A percentile compares a stretch with the other conserved stretches of the same genome.
phyloP scores from a whole-genome alignment of 2,329 filamentous ascomycete genomes.

The Aspergillus texensis region DNA sequence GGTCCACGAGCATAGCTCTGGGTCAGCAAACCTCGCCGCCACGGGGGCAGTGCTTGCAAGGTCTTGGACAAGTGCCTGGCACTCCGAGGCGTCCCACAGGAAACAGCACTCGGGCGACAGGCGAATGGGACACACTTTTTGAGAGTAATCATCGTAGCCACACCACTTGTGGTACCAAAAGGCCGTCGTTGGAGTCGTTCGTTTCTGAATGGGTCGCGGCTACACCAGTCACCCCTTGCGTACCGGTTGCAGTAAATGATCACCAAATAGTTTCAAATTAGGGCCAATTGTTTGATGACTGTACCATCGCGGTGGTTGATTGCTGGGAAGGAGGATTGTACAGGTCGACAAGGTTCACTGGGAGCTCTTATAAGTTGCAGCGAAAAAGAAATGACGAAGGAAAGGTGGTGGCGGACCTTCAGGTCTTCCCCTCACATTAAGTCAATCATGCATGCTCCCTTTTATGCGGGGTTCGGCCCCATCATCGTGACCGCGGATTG shows the following conservation, averaged over 20 bases:
- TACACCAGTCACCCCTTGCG: neutral
- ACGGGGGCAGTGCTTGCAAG: neutral
- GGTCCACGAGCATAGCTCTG: constrained; percentile 30
- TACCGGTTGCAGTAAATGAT: neutral
- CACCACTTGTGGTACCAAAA: neutral
- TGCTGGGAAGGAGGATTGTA: neutral
- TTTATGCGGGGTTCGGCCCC: neutral
- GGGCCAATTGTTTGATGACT: neutral
- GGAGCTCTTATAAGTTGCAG: neutral
- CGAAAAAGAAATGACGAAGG: neutral
- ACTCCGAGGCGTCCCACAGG: neutral
- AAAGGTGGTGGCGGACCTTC: neutral
- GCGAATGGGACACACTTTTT: neutral
- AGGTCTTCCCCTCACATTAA: neutral
- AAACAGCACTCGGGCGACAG: neutral
- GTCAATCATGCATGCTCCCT: neutral
- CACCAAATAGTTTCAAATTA: neutral
- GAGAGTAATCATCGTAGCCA: neutral
- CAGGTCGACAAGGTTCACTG: no score
- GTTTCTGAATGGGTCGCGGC: neutral
- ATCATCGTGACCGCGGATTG: constrained; percentile 1
- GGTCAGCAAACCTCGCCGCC: constrained; percentile 22
- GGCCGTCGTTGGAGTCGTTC: neutral
- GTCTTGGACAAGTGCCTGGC: neutral
- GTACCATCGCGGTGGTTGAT: neutral